These are phyloP conservation scores for Candida oleophila DNA, from an alignment of 805 yeast genomes.

Conservation along the genomic window DNA sequence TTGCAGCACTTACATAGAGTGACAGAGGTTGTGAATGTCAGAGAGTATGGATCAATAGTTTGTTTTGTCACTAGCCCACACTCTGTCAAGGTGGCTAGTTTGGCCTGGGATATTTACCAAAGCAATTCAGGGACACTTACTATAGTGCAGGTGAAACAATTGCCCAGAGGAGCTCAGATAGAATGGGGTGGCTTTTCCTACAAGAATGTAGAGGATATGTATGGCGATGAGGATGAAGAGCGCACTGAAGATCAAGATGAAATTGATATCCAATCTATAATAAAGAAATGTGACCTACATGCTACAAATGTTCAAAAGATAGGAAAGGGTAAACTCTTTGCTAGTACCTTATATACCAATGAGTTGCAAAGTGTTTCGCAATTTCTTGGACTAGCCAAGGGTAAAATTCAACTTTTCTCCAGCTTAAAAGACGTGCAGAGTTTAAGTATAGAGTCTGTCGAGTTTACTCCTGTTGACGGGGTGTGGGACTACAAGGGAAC, in stretches of 20 bases:
- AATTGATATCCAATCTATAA: slow-evolving; percentile 4
- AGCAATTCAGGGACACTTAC: slow-evolving; percentile 30
- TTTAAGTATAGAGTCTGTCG: slow-evolving; percentile 13
- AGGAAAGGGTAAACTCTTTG: neutral
- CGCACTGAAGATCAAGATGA: slow-evolving; percentile 13
- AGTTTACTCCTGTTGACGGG: slow-evolving; percentile 22
- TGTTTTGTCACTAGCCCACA: slow-evolving; percentile 50
- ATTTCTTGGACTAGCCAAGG: neutral
- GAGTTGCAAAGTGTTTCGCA: neutral
- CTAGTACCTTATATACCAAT: neutral
- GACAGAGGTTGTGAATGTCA: slow-evolving; percentile 50
- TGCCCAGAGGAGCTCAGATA: slow-evolving; percentile 64
- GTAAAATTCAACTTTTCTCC: neutral
- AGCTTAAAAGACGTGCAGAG: neutral
- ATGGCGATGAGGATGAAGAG: slow-evolving; percentile 45
- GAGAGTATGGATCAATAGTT: slow-evolving; percentile 45
- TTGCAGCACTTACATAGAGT: slow-evolving; percentile 75
- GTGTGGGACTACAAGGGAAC: slow-evolving; percentile 25
- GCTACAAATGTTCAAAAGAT: neutral
- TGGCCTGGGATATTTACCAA: slow-evolving; percentile 48
- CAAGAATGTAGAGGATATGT: slow-evolving; percentile 32
- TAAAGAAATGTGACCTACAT: neutral
- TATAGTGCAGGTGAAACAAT: slow-evolving; percentile 51
- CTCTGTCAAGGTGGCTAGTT: slow-evolving; percentile 27
- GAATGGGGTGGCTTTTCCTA: slow-evolving; percentile 76